Evolutionary conservation across 345 rosid genomes (phyloP), one percentile per base, ranked within the genome.

Genomic region (Linum tenue): DNA sequence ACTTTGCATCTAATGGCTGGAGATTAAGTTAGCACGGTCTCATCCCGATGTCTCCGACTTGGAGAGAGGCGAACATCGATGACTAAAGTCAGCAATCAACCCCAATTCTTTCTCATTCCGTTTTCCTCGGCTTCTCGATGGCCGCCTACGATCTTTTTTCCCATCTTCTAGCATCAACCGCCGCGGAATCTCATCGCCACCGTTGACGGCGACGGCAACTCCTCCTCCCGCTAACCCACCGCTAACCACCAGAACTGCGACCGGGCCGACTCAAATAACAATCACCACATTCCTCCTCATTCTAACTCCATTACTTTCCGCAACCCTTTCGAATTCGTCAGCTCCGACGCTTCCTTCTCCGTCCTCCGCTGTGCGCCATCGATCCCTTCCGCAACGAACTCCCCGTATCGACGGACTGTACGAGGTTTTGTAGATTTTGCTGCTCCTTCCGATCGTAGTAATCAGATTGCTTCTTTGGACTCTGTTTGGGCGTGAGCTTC

Each of bases 321-420:
- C 53, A 84, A 84, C n/a, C 96, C 92, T 0, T 88, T 76, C 70
- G 69, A 70, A 74, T 86, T 90, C 60, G 67, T 94, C 39, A 85
- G 89, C 39, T 83, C 83, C 1, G 38, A 64, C 5, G 77, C 76
- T 48, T 10, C 53, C 14, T 68, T 85, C 38, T 78, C 88, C 42
- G 76, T 83, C 40, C 89, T 84, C 0, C 76, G 1, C 70, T 79
- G 6, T 62, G 73, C 67, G 81, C 95, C 9, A 73, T 81, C 37
- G 94, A 94, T 74, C 99, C 99, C 60, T 94, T 90, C 69, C 71
- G 73, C 14, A 94, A 94, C 75, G 67, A 57, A 88, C 97, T 0
- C 86, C 84, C 8, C 59, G 60, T 39, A 64, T 88, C 12, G 73
- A 65, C 35, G 92, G 96, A 50, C n/a, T 81, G 38, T 94, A 94